Conservation (phyloP, 257 asterid species). For the Solanum arcanum region DNA sequence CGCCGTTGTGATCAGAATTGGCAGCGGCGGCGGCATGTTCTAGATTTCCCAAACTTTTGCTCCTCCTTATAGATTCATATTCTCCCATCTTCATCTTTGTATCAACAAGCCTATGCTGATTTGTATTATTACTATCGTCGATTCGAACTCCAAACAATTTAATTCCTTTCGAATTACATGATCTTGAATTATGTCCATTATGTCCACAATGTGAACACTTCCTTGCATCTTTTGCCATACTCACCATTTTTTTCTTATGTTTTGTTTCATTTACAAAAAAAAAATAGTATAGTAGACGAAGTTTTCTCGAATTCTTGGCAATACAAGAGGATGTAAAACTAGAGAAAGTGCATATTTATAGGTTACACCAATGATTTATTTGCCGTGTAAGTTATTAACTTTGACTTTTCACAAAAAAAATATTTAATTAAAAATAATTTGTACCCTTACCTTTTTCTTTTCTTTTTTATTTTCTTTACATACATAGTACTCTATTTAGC, state of each 20-base stretch:
- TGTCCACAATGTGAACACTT: slow-evolving; percentile 25
- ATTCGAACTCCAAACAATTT: slow-evolving; percentile 54
- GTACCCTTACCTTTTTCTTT: background rate
- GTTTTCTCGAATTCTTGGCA: background rate
- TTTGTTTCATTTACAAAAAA: background rate
- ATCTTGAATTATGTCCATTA: slow-evolving; percentile 20
- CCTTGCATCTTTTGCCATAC: background rate
- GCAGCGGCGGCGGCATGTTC: background rate
- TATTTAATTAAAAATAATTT: too few species aligned
- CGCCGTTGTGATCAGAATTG: background rate
- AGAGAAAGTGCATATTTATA: background rate
- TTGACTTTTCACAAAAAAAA: background rate
- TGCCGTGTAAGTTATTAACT: background rate
- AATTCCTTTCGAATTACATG: slow-evolving; percentile 18
- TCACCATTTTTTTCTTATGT: background rate
- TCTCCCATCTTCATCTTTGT: background rate
- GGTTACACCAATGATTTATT: background rate
- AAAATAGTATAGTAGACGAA: background rate
- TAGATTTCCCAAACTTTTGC: slow-evolving; percentile 35
- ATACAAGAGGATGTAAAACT: background rate
- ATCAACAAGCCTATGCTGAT: background rate
- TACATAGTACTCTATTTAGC: background rate
- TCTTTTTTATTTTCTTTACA: background rate
- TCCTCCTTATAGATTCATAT: slow-evolving; percentile 12
- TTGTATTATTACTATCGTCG: background rate